Percentiles rank a stretch among this genome's conserved stretches.
These are phyloP conservation scores for Turnera subulata DNA, from an alignment of 345 rosid species.

Conservation along the genomic window DNA sequence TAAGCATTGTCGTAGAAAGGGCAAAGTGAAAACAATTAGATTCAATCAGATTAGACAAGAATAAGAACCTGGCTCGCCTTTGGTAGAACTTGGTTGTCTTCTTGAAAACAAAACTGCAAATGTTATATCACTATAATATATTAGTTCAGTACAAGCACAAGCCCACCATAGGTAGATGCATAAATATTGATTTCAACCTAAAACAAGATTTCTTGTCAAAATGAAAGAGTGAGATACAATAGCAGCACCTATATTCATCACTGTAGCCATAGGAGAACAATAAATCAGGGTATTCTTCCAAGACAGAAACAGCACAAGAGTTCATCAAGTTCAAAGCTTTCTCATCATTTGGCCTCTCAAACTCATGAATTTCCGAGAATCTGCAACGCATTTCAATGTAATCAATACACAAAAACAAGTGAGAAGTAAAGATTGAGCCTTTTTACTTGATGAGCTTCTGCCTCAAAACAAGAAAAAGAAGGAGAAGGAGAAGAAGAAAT, in stretches of 20 bases:
- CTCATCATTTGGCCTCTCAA: constrained; percentile 77
- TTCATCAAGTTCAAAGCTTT: constrained; percentile 66
- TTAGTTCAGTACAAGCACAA: too few relatives aligned
- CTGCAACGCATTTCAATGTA: constrained; percentile 30
- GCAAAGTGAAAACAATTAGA: too few relatives aligned
- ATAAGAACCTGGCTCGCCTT: constrained; percentile 74
- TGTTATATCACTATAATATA: not conserved
- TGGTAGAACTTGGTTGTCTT: constrained; percentile 73
- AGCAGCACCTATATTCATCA: constrained; percentile 63
- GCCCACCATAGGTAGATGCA: too few relatives aligned
- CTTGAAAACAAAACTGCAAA: constrained; percentile 74
- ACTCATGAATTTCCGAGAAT: constrained; percentile 60
- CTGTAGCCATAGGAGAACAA: constrained; percentile 74
- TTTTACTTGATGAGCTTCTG: not conserved
- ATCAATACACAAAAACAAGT: not conserved
- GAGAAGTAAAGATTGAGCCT: constrained; percentile 1
- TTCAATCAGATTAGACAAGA: not conserved
- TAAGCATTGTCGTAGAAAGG: too few relatives aligned
- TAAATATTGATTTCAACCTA: not conserved
- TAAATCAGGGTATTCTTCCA: constrained; percentile 73
- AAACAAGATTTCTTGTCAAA: not conserved
- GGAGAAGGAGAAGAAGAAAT: not conserved
- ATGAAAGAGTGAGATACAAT: not conserved
- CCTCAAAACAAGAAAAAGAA: not conserved
- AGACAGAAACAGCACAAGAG: constrained; percentile 53